Percentiles rank a stretch among this genome's conserved stretches.
These are phyloP conservation scores for Suillus americanus DNA, from an alignment of 768 basidiomycete species.

Conservation along the genomic window DNA sequence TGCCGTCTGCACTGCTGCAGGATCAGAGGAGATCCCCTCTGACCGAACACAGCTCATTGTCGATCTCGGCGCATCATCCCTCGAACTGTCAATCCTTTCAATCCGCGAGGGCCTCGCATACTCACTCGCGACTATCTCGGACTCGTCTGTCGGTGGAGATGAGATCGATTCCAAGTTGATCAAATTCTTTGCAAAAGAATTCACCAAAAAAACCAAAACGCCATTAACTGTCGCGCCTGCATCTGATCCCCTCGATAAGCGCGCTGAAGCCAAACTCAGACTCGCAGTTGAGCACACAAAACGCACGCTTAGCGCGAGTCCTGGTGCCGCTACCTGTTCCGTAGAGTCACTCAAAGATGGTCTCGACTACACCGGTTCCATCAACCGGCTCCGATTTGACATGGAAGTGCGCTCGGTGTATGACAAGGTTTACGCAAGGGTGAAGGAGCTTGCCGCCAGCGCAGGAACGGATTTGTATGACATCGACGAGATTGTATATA, in stretches of 20 bases:
- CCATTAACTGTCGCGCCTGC: slow-evolving; percentile 65
- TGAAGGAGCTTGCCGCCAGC: slow-evolving; percentile 50
- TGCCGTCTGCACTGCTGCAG: slow-evolving; percentile 53
- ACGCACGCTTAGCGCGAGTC: slow-evolving; percentile 83
- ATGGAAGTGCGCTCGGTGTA: slow-evolving; percentile 64
- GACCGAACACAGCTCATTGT: slow-evolving; percentile 83
- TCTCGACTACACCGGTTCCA: slow-evolving; percentile 78
- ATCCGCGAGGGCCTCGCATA: slow-evolving; percentile 75
- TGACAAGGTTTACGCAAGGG: slow-evolving; percentile 48
- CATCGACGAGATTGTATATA: slow-evolving; percentile 78
- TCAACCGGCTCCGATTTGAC: slow-evolving; percentile 58
- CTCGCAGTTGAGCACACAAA: slow-evolving; percentile 95
- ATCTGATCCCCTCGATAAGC: slow-evolving; percentile 59
- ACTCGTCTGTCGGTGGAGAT: slow-evolving; percentile 55
- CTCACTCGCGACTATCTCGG: slow-evolving; percentile 54
- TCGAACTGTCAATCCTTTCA: slow-evolving; percentile 68
- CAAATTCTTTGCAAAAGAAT: slow-evolving; percentile 92
- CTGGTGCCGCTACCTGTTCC: slow-evolving; percentile 85
- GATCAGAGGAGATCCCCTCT: slow-evolving; percentile 35
- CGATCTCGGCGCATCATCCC: slow-evolving; percentile 77
- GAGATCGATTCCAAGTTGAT: slow-evolving; percentile 81
- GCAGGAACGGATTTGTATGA: slow-evolving; percentile 61
- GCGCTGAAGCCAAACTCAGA: slow-evolving; percentile 90
- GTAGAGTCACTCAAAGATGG: slow-evolving; percentile 96
- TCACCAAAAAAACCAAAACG: slow-evolving; percentile 92